Evolutionary conservation across 1,139 yeast species (phyloP), one percentile per base, ranked within the genome.

Genomic region (Yamadazyma epiphylla): DNA sequence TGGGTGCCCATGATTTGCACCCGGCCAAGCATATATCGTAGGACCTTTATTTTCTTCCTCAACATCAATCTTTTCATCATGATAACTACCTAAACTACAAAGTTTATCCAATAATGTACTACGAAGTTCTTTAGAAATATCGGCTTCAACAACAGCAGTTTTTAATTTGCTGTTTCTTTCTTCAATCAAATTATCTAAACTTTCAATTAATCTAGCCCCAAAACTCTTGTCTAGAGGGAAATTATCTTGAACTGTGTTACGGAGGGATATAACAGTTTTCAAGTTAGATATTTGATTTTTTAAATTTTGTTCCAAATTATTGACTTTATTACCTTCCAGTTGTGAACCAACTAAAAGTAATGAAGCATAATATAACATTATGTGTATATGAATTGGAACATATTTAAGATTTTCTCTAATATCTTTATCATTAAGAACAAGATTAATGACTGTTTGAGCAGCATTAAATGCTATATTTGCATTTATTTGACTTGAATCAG

Each of bases 301-400:
- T 30, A 48, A 53, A 26, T 51, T 46, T 0, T 43, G 44, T 15
- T 41, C 42, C 39, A 29, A 35, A 31, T 21, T 43, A 36, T 5
- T 44, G 32, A 3, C 15, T 10, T 14, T 14, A 6, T 33, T 30
- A 10, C 15, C 13, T 9, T 22, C 22, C 15, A 48, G 39, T 31
- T 35, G 48, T 3, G 80, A 76, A 39, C 72, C 71, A 19, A 79
- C 55, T 7, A 79, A 53, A 21, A 80, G 50, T 32, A 80, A 53
- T 0, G 82, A 80, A 0, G 87, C 83, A 46, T 79, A 80, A 46
- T 79, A 80, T 13, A 79, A 55, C 86, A 80, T 80, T 30, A 80
- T 70, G 45, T 79, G 85, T 23, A 80, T 76, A 49, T 80, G 87
- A 10, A 80, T 75, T 0, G 88, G 88, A 11, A 80, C 81, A 45